A percentile compares a stretch with the other conserved stretches of the same genome.
These are phyloP conservation scores for Rossbeevera mucosa DNA, from an alignment of 768 basidiomycete species.

Conservation along the genomic window DNA sequence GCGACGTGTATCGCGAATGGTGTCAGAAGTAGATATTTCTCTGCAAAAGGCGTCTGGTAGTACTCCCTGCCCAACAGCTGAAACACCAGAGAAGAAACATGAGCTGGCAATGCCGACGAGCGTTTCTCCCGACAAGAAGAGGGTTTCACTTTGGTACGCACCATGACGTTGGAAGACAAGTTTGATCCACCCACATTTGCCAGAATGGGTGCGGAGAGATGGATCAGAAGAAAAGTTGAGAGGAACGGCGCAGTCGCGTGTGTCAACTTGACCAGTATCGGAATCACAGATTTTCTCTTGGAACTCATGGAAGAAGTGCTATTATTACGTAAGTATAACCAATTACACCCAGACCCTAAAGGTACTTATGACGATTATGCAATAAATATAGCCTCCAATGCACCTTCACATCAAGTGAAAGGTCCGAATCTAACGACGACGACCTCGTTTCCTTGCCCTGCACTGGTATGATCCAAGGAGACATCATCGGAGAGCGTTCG, in stretches of 20 bases:
- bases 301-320: too few species aligned
- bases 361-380: too few species aligned
- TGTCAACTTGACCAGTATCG: slow-evolving; percentile 49
- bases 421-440: slow-evolving; percentile 15
- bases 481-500: slow-evolving; percentile 5
- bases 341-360: too few species aligned
- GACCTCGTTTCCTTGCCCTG: slow-evolving; percentile 2
- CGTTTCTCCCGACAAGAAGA: not conserved
- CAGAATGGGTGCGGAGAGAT: slow-evolving; percentile 68
- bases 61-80: slow-evolving; percentile 82
- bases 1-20: slow-evolving; percentile 65
- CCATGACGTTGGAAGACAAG: slow-evolving; percentile 71
- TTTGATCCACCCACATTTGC: slow-evolving; percentile 69
- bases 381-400: too few species aligned
- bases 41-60: slow-evolving; percentile 70
- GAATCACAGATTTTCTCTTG: not conserved
- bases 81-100: not conserved
- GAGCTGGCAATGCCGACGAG: not conserved
- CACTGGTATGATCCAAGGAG: slow-evolving; percentile 17
- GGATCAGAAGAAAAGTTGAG: slow-evolving; percentile 66
- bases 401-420: not conserved
- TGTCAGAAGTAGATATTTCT: slow-evolving; percentile 60
- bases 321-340: too few species aligned
- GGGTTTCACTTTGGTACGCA: slow-evolving; percentile 28
- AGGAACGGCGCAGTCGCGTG: slow-evolving; percentile 77